Conservation (phyloP, 2,329 filamentous ascomycete genomes). For the Fusarium continuum region DNA sequence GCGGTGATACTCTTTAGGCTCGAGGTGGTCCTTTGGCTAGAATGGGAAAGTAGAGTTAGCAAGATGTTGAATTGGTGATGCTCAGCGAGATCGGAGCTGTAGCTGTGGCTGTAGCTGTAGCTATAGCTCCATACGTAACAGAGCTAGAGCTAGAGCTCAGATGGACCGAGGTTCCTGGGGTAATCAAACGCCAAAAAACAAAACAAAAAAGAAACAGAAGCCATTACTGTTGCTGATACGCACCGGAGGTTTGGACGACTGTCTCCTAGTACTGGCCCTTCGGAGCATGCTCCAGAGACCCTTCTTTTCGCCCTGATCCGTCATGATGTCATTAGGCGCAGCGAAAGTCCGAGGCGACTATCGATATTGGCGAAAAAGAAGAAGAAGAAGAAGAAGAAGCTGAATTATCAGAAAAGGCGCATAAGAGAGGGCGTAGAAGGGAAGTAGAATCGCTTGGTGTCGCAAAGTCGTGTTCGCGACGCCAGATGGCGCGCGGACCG, state of each 20-base stretch:
- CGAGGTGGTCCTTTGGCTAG: constrained; percentile 25
- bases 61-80: neutral
- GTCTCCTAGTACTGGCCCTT: constrained; percentile 52
- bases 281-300: constrained; percentile 62
- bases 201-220: neutral
- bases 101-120: constrained; percentile 1
- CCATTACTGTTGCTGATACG: constrained; percentile 8
- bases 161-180: neutral
- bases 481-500: constrained; percentile 19
- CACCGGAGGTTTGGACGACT: constrained; percentile 36
- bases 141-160: constrained; percentile 16
- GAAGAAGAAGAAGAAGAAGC: too few species aligned
- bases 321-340: constrained; percentile 44
- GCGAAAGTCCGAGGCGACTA: constrained; percentile 26
- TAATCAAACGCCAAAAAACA: neutral
- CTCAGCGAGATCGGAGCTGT: constrained; percentile 19
- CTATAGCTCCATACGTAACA: constrained; percentile 20
- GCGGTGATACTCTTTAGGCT: constrained; percentile 33
- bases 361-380: constrained; percentile 1
- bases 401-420: neutral
- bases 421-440: neutral
- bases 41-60: constrained; percentile 11
- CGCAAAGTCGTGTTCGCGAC: constrained; percentile 32
- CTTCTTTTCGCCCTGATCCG: constrained; percentile 51
- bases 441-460: constrained; percentile 1